Percentiles rank a stretch among this genome's conserved stretches.
phyloP scores from a whole-genome alignment of 805 yeast species.

The Kuraishia hungarica region DNA sequence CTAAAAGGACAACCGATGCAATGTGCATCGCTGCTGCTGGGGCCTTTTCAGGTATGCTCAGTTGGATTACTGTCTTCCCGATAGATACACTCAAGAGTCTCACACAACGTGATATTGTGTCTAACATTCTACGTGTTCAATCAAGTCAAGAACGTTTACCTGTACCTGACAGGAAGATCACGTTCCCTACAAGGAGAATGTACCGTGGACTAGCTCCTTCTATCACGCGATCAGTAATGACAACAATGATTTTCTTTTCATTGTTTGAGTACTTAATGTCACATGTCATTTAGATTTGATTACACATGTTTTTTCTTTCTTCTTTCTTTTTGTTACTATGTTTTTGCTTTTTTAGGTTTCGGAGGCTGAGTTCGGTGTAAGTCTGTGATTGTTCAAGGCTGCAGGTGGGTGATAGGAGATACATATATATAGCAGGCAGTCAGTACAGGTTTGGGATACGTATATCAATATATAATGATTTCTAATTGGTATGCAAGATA shows the following conservation, averaged over 20 bases:
- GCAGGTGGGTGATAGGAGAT: background rate
- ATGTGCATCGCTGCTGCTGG: slow-evolving; percentile 58
- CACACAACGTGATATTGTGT: slow-evolving; percentile 65
- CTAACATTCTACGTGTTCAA: slow-evolving; percentile 48
- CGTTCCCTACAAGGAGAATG: slow-evolving; percentile 38
- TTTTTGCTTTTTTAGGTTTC: background rate
- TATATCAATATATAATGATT: too few species aligned
- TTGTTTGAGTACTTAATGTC: slow-evolving; percentile 62
- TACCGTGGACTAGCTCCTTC: slow-evolving; percentile 78
- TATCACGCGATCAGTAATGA: slow-evolving; percentile 58
- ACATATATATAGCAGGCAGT: background rate
- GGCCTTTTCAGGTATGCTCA: slow-evolving; percentile 66
- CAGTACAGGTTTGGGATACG: background rate
- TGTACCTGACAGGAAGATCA: slow-evolving; percentile 20
- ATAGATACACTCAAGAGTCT: slow-evolving; percentile 73
- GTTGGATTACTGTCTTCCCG: slow-evolving; percentile 75
- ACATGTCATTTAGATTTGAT: slow-evolving; percentile 20
- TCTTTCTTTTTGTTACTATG: background rate
- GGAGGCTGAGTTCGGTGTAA: background rate
- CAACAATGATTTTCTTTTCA: slow-evolving; percentile 70
- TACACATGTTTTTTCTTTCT: background rate
- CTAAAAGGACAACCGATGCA: slow-evolving; percentile 24
- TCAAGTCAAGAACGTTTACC: slow-evolving; percentile 37
- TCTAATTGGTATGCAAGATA: too few species aligned
- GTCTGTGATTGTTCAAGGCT: background rate